Evolutionary conservation across 2,329 filamentous ascomycete species (phyloP).

Genomic region (Neonectria hederae): DNA sequence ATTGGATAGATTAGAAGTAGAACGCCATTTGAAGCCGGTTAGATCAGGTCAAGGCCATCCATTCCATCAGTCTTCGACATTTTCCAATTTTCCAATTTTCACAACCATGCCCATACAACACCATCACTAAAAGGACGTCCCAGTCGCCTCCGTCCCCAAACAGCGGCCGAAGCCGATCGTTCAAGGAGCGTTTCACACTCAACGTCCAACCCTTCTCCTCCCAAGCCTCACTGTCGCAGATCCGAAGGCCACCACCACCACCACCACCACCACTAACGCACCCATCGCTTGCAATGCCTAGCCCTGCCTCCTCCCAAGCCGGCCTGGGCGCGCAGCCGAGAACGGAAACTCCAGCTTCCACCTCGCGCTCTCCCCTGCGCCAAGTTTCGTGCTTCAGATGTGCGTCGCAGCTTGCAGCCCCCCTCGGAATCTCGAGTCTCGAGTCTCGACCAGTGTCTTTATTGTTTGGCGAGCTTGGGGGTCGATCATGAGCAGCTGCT

Average conservation of each 20-base stretch:
- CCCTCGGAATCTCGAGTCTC: not conserved
- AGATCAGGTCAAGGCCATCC: not conserved
- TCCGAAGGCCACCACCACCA: not conserved
- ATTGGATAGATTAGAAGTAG: too few relatives aligned
- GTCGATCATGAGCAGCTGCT: conserved; percentile 18
- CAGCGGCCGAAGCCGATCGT: conserved; percentile 20
- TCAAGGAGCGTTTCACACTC: conserved; percentile 18
- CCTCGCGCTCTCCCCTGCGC: conserved; percentile 10
- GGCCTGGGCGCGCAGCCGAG: conserved; percentile 4
- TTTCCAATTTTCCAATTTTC: not conserved
- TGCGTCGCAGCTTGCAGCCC: conserved; percentile 32
- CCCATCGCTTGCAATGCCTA: not conserved
- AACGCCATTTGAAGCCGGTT: too few relatives aligned
- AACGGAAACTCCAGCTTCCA: conserved; percentile 36
- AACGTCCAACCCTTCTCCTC: not conserved
- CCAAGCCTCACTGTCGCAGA: conserved; percentile 1
- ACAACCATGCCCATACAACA: not conserved
- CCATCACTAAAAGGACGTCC: not conserved
- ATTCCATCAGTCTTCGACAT: not conserved
- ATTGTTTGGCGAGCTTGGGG: not conserved
- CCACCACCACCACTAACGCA: not conserved
- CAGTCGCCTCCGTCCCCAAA: conserved; percentile 6
- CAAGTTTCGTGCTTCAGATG: conserved; percentile 39
- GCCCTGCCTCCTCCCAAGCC: not conserved
- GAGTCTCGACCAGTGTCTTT: conserved; percentile 11